These are phyloP conservation scores for Babesia ovis DNA, from an alignment of 169 alveolate species.

Conservation along the genomic window DNA sequence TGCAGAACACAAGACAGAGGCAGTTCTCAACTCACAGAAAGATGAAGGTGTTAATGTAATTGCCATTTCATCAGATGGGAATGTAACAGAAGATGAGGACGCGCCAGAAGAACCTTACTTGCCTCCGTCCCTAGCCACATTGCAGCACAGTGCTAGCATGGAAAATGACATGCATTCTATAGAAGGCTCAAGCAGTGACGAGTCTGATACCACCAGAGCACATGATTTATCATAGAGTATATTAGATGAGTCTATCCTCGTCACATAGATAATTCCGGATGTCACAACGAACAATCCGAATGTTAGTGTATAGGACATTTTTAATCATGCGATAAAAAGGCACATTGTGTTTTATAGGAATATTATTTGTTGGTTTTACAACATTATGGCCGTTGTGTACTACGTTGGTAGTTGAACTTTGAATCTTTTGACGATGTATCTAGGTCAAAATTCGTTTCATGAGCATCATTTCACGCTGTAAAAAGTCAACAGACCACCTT, in stretches of 20 bases:
- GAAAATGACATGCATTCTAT: slow-evolving; percentile 7
- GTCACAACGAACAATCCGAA: no score
- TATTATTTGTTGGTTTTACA: no score
- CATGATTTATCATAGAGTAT: no score
- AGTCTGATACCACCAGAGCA: no score
- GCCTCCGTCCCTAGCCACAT: slow-evolving; percentile 45
- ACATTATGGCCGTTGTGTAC: background rate
- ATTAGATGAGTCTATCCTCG: no score
- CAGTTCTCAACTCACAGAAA: background rate
- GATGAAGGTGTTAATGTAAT: background rate
- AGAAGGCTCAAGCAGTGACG: background rate
- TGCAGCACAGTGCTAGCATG: slow-evolving; percentile 19
- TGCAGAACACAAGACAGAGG: background rate
- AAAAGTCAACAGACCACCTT: slow-evolving; percentile 32
- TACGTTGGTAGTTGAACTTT: background rate
- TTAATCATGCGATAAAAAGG: no score
- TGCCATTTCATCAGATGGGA: background rate
- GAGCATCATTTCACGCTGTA: slow-evolving; percentile 36
- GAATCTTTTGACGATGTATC: background rate
- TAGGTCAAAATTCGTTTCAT: slow-evolving; percentile 41
- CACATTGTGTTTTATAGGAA: no score
- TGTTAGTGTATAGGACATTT: no score
- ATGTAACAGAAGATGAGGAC: slow-evolving; percentile 27
- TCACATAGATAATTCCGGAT: no score
- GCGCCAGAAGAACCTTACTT: slow-evolving; percentile 42